Base-by-base conservation (phyloP, 176 grass and related monocot species). In the Musa troglodytarum region DNA sequence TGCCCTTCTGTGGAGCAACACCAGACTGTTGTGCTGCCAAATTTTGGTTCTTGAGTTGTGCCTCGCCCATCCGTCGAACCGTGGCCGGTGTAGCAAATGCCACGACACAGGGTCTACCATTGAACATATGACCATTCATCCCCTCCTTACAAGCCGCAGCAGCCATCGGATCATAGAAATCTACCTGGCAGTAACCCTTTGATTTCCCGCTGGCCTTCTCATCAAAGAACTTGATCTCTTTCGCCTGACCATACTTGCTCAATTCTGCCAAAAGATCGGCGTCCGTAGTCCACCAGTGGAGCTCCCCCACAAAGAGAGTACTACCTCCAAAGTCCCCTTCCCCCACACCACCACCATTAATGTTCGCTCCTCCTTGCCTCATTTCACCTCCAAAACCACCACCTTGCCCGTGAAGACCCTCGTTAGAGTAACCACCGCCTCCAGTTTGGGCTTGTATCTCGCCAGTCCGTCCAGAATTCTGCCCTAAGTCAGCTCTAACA, bases 221-320 rank as follows among this genome's bases (percentile, higher is more conserved):
- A 54, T 96, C 92, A 10, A 92, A 96, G 81, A 96, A 96, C 52
- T 82, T 88, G 53, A 96, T 84, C 77, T 96, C 92, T 77, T 96
- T 96, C 51, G 92, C 84, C 63, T 78, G 89, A 7, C 89, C 92
- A 57, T 92, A 92, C 77, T 92, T 96, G 65, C 80, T 80, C 21
- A 92, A 63, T 75, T 96, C 92, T 2, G 24, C 76, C 76, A 92
- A 86, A 13, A 96, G 84, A 79, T 96, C 89, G 2, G 87, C 92
- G 70, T 96, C 92, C 7, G 92, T 92, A 43, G 92, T 96, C 92
- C 92, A 96, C 92, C 92, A 96, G 78, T 96, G 89, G 21, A 96
- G 92, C 49, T 96, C 92, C 0, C 89, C 92, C 15, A 92, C 89
- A 72, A 96, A 96, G 54, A 96, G 66, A 19, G 78, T 87, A 14